phyloP scores from a whole-genome alignment of 2,329 filamentous ascomycete genomes.

The Aquanectria penicillioides region DNA sequence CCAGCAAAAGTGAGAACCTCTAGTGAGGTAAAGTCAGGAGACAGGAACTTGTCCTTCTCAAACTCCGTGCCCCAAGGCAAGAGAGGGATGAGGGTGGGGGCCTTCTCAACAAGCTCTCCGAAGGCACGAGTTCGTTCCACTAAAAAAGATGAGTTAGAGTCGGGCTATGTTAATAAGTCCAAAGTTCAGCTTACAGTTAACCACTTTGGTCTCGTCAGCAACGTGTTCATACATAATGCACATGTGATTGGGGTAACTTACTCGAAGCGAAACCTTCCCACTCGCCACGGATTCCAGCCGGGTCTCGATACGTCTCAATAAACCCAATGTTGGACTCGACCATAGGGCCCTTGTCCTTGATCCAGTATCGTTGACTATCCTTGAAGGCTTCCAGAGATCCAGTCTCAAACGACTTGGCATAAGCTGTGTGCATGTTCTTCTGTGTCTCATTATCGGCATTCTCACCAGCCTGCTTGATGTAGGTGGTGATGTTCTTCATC shows the following conservation, averaged over 20 bases:
- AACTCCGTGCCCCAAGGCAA: conserved; percentile 90
- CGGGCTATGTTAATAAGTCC: neutral
- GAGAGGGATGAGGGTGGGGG: conserved; percentile 85
- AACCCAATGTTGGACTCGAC: conserved; percentile 87
- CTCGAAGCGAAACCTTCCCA: conserved; percentile 86
- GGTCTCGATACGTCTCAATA: conserved; percentile 87
- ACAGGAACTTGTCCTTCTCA: conserved; percentile 95
- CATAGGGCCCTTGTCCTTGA: conserved; percentile 82
- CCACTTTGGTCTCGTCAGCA: conserved; percentile 54
- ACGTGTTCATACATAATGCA: neutral
- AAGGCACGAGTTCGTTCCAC: conserved; percentile 90
- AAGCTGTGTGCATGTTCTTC: conserved; percentile 77
- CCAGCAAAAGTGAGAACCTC: conserved; percentile 84
- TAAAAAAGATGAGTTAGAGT: conserved; percentile 28
- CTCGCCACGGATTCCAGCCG: conserved; percentile 81
- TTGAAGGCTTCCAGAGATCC: conserved; percentile 83
- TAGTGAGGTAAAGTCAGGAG: conserved; percentile 93
- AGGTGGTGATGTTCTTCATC: conserved; percentile 75
- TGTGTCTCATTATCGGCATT: conserved; percentile 80
- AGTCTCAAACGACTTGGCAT: conserved; percentile 77
- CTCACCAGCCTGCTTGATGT: conserved; percentile 73
- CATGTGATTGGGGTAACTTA: conserved; percentile 30
- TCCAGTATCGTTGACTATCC: conserved; percentile 83
- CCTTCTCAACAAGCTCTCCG: conserved; percentile 82
- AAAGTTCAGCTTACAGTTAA: conserved; percentile 68